These are phyloP conservation scores for Ceratocystis diversiconidia DNA, from an alignment of 2,329 filamentous ascomycete species.

Conservation along the genomic window DNA sequence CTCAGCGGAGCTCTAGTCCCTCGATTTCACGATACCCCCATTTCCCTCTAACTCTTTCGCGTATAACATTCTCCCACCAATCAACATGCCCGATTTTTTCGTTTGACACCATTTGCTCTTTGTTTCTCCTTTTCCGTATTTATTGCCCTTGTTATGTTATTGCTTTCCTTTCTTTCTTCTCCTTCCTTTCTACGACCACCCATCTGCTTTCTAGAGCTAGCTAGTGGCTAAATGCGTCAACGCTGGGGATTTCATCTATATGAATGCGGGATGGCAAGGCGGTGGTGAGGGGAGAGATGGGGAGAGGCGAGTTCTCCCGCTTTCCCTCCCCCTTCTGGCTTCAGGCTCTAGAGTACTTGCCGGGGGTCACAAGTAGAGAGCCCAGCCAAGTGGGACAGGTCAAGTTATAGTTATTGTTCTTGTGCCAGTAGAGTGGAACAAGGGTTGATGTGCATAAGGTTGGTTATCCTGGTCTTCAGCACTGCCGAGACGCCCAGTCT, in stretches of 20 bases:
- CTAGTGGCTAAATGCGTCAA: neutral
- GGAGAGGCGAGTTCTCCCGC: neutral
- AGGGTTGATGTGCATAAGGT: too few relatives aligned
- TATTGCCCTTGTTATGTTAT: neutral
- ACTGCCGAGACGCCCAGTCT: too few relatives aligned
- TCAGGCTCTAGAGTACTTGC: neutral
- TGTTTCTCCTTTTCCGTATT: neutral
- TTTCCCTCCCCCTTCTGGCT: neutral
- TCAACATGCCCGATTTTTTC: neutral
- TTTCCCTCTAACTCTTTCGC: neutral
- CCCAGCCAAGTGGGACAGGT: neutral
- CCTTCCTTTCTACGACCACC: neutral
- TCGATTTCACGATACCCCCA: conserved; percentile 2
- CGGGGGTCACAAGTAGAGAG: neutral
- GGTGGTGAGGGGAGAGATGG: neutral
- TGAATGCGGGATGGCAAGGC: neutral
- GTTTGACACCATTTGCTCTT: neutral
- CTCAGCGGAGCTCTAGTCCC: neutral
- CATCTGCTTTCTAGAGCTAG: conserved; percentile 1
- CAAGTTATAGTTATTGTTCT: neutral
- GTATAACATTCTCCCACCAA: neutral
- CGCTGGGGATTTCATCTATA: neutral
- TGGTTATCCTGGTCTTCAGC: too few relatives aligned
- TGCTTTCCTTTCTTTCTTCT: neutral
- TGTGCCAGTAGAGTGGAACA: too few relatives aligned